phyloP scores from a whole-genome alignment of 768 basidiomycete species.

The Agrocybe chaxingu region DNA sequence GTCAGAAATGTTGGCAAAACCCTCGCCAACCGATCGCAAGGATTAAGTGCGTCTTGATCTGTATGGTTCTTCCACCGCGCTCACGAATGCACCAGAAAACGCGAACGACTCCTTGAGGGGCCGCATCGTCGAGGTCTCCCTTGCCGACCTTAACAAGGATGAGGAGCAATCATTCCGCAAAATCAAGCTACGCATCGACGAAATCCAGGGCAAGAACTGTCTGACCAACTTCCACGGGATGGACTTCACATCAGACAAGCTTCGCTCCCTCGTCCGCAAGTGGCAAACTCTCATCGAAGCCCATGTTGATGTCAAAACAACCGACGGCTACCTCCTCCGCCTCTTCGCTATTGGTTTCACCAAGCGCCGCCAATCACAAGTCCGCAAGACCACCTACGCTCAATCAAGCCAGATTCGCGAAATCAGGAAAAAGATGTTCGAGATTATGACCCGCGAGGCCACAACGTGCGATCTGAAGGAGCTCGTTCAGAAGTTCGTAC shows the following conservation, averaged over 20 bases:
- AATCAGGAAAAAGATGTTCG: constrained; percentile 99
- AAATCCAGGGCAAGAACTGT: constrained; percentile 97
- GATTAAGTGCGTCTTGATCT: constrained; percentile 74
- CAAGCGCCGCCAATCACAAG: constrained; percentile 93
- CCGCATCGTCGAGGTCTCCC: constrained; percentile 92
- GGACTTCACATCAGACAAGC: constrained; percentile 99
- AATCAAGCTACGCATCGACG: constrained; percentile 97
- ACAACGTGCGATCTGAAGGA: constrained; percentile 96
- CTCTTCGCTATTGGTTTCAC: constrained; percentile 99
- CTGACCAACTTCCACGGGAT: constrained; percentile 99
- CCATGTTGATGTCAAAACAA: constrained; percentile 97
- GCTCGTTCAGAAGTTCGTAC: constrained; percentile 97
- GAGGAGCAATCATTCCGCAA: constrained; percentile 99
- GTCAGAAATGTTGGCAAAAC: constrained; percentile 97
- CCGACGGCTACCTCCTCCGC: constrained; percentile 98
- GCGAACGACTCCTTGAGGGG: constrained; percentile 98
- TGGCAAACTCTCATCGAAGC: constrained; percentile 99
- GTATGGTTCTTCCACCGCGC: background rate
- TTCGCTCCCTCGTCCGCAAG: constrained; percentile 98
- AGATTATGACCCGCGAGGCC: constrained; percentile 96
- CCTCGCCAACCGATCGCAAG: constrained; percentile 95
- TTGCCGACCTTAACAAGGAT: constrained; percentile 98
- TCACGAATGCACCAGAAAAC: constrained; percentile 62
- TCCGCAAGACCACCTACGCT: constrained; percentile 98
- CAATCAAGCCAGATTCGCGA: constrained; percentile 93